phyloP scores from a whole-genome alignment of 2,329 filamentous ascomycete species.

The Trichothecium roseum region DNA sequence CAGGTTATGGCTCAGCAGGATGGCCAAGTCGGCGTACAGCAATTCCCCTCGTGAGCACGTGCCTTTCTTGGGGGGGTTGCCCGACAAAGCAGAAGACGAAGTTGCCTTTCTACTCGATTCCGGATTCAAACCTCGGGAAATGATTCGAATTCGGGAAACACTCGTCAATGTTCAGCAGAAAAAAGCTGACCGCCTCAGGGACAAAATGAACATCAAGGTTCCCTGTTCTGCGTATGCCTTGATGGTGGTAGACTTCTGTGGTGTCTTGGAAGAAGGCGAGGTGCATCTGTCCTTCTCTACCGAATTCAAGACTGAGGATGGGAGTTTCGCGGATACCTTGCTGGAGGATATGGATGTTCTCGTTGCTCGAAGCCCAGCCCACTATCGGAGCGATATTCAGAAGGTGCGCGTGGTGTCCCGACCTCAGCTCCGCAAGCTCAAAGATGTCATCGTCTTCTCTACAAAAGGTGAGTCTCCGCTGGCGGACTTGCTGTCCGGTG shows the following conservation, averaged over 20 bases:
- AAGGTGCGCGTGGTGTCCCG: slow-evolving; percentile 49
- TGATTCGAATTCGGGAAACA: slow-evolving; percentile 36
- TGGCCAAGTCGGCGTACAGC: slow-evolving; percentile 22
- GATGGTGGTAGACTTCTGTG: slow-evolving; percentile 60
- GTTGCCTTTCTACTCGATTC: slow-evolving; percentile 45
- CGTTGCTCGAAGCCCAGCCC: slow-evolving; percentile 58
- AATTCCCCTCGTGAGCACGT: slow-evolving; percentile 25
- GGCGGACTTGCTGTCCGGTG: slow-evolving; percentile 63
- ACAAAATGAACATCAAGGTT: slow-evolving; percentile 50
- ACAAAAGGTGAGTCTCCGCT: slow-evolving; percentile 49
- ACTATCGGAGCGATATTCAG: slow-evolving; percentile 64
- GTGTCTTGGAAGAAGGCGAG: slow-evolving; percentile 49
- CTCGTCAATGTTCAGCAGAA: slow-evolving; percentile 35
- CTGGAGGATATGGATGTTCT: slow-evolving; percentile 51
- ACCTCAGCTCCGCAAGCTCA: slow-evolving; percentile 54
- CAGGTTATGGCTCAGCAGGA: slow-evolving; percentile 42
- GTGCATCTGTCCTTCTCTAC: slow-evolving; percentile 58
- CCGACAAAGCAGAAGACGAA: slow-evolving; percentile 35
- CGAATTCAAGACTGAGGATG: slow-evolving; percentile 42
- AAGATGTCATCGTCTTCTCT: slow-evolving; percentile 73
- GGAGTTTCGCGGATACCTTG: slow-evolving; percentile 38
- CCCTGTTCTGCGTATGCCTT: slow-evolving; percentile 50
- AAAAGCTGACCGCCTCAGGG: slow-evolving; percentile 42
- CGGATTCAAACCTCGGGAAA: slow-evolving; percentile 45
- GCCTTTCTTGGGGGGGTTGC: slow-evolving; percentile 38